These are phyloP conservation scores for Yarrowia keelungensis DNA, from an alignment of 805 yeast species.

Conservation along the genomic window DNA sequence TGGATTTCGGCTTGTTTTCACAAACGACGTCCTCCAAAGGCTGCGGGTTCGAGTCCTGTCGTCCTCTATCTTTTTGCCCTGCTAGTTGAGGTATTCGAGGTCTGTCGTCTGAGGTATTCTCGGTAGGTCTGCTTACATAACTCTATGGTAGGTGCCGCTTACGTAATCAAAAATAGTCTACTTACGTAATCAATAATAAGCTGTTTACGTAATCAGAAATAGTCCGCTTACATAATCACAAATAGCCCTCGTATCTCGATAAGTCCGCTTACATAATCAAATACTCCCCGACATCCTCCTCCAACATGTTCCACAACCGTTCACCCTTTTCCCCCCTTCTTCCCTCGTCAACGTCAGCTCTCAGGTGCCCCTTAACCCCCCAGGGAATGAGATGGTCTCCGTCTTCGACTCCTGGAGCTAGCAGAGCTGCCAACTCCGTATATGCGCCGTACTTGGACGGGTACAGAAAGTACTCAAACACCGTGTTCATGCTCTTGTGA, in stretches of 20 bases:
- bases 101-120: no score
- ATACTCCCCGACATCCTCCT: constrained; percentile 42
- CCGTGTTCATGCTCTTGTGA: not conserved
- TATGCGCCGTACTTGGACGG: constrained; percentile 54
- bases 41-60: constrained; percentile 29
- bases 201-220: no score
- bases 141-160: not conserved
- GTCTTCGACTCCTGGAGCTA: constrained; percentile 52
- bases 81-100: not conserved
- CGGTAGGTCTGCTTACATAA: not conserved
- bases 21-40: constrained; percentile 26
- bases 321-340: constrained; percentile 50
- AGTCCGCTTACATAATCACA: not conserved
- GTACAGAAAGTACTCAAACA: constrained; percentile 39
- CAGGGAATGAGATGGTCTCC: constrained; percentile 55
- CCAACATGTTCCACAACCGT: constrained; percentile 51
- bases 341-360: constrained; percentile 52
- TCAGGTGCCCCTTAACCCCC: constrained; percentile 52
- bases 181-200: no score
- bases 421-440: constrained; percentile 55
- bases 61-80: constrained; percentile 2
- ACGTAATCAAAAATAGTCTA: no score
- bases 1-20: constrained; percentile 15
- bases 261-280: not conserved
- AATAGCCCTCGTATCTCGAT: no score